These are phyloP conservation scores for Boletus vermiculosoides DNA, from an alignment of 768 basidiomycete genomes.

Conservation along the genomic window DNA sequence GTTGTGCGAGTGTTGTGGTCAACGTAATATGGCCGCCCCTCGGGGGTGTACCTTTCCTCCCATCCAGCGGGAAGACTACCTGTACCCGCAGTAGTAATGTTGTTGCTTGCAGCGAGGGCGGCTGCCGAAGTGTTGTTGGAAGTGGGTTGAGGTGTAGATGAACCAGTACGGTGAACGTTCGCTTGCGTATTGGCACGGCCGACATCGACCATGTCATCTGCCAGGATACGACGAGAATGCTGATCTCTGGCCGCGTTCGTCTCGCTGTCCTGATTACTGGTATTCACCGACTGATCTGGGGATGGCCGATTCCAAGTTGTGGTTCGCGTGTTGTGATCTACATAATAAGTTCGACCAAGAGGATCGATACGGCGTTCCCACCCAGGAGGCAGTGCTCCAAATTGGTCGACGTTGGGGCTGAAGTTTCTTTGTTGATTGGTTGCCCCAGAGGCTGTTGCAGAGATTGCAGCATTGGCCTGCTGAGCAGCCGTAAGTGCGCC, in stretches of 20 bases:
- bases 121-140: conserved; percentile 37
- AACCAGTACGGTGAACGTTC: conserved; percentile 41
- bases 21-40: conserved; percentile 98
- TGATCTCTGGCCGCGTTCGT: conserved; percentile 85
- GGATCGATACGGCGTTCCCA: conserved; percentile 99
- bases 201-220: conserved; percentile 82
- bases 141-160: conserved; percentile 32
- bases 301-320: conserved; percentile 98
- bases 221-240: conserved; percentile 79
- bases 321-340: conserved; percentile 96
- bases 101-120: conserved; percentile 51
- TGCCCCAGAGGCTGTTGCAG: conserved; percentile 39
- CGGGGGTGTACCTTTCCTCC: conserved; percentile 98
- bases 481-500: conserved; percentile 18
- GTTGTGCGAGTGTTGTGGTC: conserved; percentile 99
- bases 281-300: conserved; percentile 70
- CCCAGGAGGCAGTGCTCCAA: conserved; percentile 82
- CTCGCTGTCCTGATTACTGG: conserved; percentile 66
- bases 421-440: conserved; percentile 72
- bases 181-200: conserved; percentile 45
- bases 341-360: conserved; percentile 94
- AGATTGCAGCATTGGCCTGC: conserved; percentile 19
- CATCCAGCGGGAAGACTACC: conserved; percentile 94
- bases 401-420: conserved; percentile 94
- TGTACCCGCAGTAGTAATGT: conserved; percentile 66